These are phyloP conservation scores for Danielia reshetovae DNA, from an alignment of 805 yeast species.

Conservation along the genomic window DNA sequence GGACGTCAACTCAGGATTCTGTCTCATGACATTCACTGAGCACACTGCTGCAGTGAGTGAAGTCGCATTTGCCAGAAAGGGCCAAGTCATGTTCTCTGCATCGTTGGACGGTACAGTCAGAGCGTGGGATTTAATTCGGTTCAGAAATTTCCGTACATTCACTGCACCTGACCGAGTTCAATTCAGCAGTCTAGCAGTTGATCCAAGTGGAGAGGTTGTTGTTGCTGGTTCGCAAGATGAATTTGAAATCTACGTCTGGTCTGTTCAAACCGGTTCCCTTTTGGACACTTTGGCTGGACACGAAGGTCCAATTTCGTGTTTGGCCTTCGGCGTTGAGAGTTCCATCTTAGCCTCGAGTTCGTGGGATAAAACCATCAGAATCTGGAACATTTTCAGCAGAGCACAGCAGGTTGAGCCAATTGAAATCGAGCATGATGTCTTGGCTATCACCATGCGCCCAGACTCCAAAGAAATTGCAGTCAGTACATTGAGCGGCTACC, in stretches of 20 bases:
- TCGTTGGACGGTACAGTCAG: conserved; percentile 95
- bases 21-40: conserved; percentile 86
- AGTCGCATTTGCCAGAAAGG: conserved; percentile 80
- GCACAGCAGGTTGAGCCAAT: conserved; percentile 88
- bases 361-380: conserved; percentile 92
- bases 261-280: conserved; percentile 91
- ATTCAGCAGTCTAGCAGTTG: conserved; percentile 86
- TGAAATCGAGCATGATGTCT: conserved; percentile 77
- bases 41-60: conserved; percentile 88
- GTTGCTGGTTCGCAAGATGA: conserved; percentile 92
- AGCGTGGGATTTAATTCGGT: conserved; percentile 94
- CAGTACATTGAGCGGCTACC: conserved; percentile 82
- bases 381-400: conserved; percentile 91
- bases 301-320: conserved; percentile 88
- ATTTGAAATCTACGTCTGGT: conserved; percentile 92
- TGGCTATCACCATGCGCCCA: conserved; percentile 80
- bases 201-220: conserved; percentile 94
- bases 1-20: conserved; percentile 92
- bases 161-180: conserved; percentile 88
- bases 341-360: conserved; percentile 81
- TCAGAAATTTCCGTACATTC: conserved; percentile 90
- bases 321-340: conserved; percentile 80
- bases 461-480: conserved; percentile 92
- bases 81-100: conserved; percentile 86
- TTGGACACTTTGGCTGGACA: conserved; percentile 88